Percentiles rank a stretch among this genome's conserved stretches.
Conservation (phyloP, 2,329 filamentous ascomycete genomes). For the Metarhizium album region DNA sequence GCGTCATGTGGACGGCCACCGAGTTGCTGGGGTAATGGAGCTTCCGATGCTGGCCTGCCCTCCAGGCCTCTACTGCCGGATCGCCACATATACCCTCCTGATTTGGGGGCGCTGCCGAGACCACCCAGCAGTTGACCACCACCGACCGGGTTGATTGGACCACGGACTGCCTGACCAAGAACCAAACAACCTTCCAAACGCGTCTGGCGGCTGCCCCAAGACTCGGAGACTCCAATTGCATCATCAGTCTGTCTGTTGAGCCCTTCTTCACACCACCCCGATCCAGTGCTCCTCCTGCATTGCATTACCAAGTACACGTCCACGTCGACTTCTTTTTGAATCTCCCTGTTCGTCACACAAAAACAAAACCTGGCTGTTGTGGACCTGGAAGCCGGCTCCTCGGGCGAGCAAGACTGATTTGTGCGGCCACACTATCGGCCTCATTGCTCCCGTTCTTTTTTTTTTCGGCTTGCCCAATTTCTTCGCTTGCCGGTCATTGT, state of each 20-base stretch:
- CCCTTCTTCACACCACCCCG: background rate
- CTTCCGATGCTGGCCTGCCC: too few relatives aligned
- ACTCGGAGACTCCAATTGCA: background rate
- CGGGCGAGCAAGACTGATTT: background rate
- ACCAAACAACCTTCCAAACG: background rate
- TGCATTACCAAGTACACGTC: background rate
- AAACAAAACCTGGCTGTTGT: conserved; percentile 1
- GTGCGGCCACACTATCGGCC: background rate
- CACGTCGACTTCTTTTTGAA: background rate
- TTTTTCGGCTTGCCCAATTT: background rate
- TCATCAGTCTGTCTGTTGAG: background rate
- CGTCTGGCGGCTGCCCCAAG: background rate
- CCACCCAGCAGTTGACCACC: background rate
- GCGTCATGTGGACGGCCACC: too few relatives aligned
- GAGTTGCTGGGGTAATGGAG: too few relatives aligned
- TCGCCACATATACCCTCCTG: background rate
- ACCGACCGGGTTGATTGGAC: too few relatives aligned
- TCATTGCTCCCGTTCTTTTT: background rate
- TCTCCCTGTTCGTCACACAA: conserved; percentile 3
- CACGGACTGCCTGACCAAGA: background rate
- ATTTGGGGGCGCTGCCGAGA: background rate
- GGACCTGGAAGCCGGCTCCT: background rate
- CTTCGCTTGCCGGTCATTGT: background rate
- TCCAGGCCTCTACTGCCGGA: background rate
- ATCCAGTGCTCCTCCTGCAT: background rate